Evolutionary conservation across 345 rosid species (phyloP).

Genomic region (Lumnitzera littorea): DNA sequence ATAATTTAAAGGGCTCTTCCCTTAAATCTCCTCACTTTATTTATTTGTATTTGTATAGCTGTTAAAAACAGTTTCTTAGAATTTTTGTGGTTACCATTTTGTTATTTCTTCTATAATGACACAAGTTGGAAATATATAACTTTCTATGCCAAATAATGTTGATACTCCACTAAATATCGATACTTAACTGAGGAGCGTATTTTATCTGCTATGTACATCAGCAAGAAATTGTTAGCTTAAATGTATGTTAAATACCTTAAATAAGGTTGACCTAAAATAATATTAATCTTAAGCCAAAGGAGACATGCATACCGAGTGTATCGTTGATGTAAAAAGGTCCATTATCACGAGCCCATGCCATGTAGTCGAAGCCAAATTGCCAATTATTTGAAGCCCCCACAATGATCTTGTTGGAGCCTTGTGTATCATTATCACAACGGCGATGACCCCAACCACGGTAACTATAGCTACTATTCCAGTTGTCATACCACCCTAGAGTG

Average conservation of each 20-base stretch:
- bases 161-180: too few species aligned
- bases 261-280: neutral
- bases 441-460: slow-evolving; percentile 2
- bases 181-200: too few species aligned
- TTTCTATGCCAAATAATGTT: too few species aligned
- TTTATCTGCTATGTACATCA: too few species aligned
- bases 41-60: too few species aligned
- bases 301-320: slow-evolving; percentile 39
- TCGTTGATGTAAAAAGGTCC: slow-evolving; percentile 59
- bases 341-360: slow-evolving; percentile 47
- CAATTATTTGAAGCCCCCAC: slow-evolving; percentile 69
- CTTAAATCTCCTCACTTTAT: too few species aligned
- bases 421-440: neutral
- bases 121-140: too few species aligned
- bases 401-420: slow-evolving; percentile 27
- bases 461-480: neutral
- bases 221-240: neutral
- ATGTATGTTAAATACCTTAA: neutral
- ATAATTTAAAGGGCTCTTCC: too few species aligned
- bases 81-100: too few species aligned
- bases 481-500: neutral
- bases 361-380: slow-evolving; percentile 56
- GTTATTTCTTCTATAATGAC: too few species aligned
- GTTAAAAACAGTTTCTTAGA: too few species aligned
- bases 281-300: neutral